Evolutionary conservation across 108 stramenopile species (phyloP).

Genomic region (Cyclotella sp.): DNA sequence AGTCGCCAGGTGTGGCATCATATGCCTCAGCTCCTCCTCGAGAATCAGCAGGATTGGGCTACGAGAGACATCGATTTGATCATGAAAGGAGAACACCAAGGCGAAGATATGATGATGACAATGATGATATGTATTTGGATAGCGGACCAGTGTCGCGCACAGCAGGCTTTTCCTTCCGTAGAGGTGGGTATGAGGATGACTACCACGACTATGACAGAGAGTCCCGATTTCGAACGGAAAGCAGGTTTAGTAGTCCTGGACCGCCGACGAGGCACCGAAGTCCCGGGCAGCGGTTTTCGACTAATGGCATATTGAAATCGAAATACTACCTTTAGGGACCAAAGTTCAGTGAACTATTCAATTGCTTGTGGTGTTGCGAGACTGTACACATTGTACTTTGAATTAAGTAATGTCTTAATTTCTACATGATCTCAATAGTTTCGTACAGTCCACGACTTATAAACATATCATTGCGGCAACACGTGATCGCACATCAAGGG

Average conservation of each 20-base stretch:
- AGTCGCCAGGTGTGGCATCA: neutral
- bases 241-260: neutral
- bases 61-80: neutral
- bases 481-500: too few relatives aligned
- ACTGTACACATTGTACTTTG: too few relatives aligned
- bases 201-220: constrained; percentile 7
- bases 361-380: neutral
- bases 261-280: neutral
- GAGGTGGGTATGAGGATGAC: constrained; percentile 14
- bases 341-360: neutral
- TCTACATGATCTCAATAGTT: too few relatives aligned
- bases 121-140: neutral
- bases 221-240: neutral
- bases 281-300: neutral
- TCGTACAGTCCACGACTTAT: too few relatives aligned
- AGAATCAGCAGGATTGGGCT: neutral
- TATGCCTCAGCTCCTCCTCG: constrained; percentile 5
- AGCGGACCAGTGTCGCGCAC: neutral
- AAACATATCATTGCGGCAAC: too few relatives aligned
- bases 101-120: constrained; percentile 8
- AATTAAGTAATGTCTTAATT: too few relatives aligned
- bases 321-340: constrained; percentile 7
- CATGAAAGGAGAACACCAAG: constrained; percentile 5
- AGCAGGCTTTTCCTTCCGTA: neutral
- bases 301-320: constrained; percentile 12